Percentiles rank a stretch among this genome's conserved stretches.
Evolutionary conservation across 148 eudicot species (phyloP).

Genomic region (Arbutus unedo): DNA sequence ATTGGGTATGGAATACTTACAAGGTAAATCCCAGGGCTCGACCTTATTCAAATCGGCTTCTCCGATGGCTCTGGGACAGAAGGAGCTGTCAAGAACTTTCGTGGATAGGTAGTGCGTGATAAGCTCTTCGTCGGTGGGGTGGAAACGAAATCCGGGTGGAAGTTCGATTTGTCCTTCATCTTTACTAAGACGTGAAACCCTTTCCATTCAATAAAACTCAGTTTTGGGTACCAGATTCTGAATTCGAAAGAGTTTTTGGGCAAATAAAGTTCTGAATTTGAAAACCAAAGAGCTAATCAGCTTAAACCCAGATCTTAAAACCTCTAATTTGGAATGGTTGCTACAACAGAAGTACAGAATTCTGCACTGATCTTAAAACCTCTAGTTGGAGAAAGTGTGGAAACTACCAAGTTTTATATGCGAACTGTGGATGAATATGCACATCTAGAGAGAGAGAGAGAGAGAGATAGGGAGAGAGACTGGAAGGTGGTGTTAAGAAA

Average conservation of each 20-base stretch:
- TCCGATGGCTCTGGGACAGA: constrained; percentile 56
- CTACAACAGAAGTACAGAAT: background rate
- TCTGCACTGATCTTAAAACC: background rate
- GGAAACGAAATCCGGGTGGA: constrained; percentile 92
- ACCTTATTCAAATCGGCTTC: constrained; percentile 87
- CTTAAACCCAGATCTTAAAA: constrained; percentile 11
- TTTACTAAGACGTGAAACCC: constrained; percentile 7
- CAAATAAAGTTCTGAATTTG: background rate
- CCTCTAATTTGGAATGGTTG: background rate
- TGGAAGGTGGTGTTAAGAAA: constrained; percentile 23
- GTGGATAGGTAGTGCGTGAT: constrained; percentile 62
- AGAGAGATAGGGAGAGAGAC: constrained; percentile 19
- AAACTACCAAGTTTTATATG: background rate
- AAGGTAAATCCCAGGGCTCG: constrained; percentile 95
- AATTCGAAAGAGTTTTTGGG: background rate
- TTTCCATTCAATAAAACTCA: constrained; percentile 34
- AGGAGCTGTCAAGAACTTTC: constrained; percentile 47
- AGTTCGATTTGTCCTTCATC: constrained; percentile 60
- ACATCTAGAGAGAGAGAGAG: background rate
- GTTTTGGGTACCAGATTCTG: background rate
- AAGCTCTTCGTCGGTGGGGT: constrained; percentile 92
- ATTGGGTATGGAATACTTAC: constrained; percentile 39
- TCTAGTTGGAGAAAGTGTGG: too few species aligned
- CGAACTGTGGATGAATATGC: background rate
- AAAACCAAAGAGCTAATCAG: background rate